Base-by-base conservation (phyloP, 306 rosid species). In the Lotus japonicus region DNA sequence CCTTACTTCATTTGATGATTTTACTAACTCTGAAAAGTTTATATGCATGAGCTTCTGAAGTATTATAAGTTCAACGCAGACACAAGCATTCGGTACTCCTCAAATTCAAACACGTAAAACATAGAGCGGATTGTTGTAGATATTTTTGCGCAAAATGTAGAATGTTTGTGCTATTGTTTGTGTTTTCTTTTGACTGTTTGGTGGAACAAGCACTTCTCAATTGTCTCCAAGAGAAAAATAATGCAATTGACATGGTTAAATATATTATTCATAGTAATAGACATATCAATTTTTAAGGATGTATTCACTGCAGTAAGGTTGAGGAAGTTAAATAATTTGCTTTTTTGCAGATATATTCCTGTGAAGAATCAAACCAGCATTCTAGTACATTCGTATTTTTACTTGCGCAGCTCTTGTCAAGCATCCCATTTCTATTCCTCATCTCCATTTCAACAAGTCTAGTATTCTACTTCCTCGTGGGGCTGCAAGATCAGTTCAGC, bases 401-500 rank as follows among this genome's bases (percentile, higher is more conserved):
- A 36, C 82, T 91, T 11, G 99, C 96, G 45, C 99, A 95, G 77
- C 88, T 95, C 83, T 77, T 90, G 80, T 90, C 99, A 26, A 88
- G 99, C 88, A 95, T 95, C 56, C 99, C 99, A 0, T 90, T 90
- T 86, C 92, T 95, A 58, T 95, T 95, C 75, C 99, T 95, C 76
- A 85, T 95, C 77, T 83, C 99, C 66, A 95, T 95, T 66, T 87
- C 97, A 7, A 82, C 99, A 42, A 95, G 96, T 77, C 92, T 90
- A 1, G 91, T 87, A 78, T 90, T 95, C 83, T 95, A 95, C 79
- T 95, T 95, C 87, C 85, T 95, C 6, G 51, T 90, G 11, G 95
- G 99, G 64, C 82, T 95, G 82, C 81, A 82, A 43, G 99, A 95
- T 61, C 92, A 90, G 62, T 95, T 95, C 77, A 79, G 92, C 83